Base-by-base conservation (phyloP, 495 filamentous ascomycete species). In the Mytilinidion resinicola region DNA sequence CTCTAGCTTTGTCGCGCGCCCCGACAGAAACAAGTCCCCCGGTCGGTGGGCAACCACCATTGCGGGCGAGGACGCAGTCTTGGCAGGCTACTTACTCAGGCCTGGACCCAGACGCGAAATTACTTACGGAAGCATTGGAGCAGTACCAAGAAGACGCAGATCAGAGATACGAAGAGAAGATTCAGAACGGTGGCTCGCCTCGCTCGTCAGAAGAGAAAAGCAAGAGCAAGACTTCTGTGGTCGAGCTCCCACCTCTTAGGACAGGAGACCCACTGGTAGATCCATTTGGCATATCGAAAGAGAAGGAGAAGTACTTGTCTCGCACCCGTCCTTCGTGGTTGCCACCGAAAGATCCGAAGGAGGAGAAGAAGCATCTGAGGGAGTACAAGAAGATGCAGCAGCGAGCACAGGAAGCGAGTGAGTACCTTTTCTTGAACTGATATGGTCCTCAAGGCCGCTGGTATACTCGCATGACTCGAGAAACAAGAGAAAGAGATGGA, bases 321-420 rank as follows among this genome's bases (percentile, higher is more conserved):
- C 80, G 95, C 42, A 98, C 93, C 11, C 82, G 93, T 30, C 93
- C 93, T 0, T 92, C 88, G 39, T 98, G 93, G 93, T 77, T 98
- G 14, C 93, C 93, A 7, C 93, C 93, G 0, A 97, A 98, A 73
- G 84, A 89, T 59, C 90, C 88, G 25, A 89, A 87, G 49, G 93
- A 98, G 70, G 93, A 98, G 72, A 91, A 83, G 70, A 85, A 84
- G 55, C 93, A 98, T 67, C 62, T 98, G 54, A 91, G 81, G 67
- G 88, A 97, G 70, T 98, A 96, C 66, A 87, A 95, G 69, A 82
- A 78, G 66, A 97, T 98, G 88, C 95, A 96, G 88, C 83, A 83
- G 0, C 79, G 81, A 53, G 87, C 89, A 48, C 74, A 82, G 35
- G 90, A 95, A 72, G 81, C 86, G 44, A 81, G 83, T 84, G 72